A percentile compares a stretch with the other conserved stretches of the same genome.
These are phyloP conservation scores for Kodamaea jinghongensis DNA, from an alignment of 805 yeast species.

Conservation along the genomic window DNA sequence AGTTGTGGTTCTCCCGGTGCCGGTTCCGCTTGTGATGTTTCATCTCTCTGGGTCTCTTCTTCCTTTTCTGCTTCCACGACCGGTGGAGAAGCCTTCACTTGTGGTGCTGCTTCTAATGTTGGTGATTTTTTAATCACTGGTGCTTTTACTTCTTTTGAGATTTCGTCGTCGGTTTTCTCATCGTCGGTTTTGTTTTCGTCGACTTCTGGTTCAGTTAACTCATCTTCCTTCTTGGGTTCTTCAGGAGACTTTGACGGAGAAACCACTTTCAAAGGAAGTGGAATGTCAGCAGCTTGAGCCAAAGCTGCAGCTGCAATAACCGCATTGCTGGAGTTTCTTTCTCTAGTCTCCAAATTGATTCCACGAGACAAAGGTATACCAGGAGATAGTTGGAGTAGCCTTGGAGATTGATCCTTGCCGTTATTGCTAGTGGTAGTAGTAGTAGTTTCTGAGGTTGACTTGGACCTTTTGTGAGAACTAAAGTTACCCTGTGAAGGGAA, in stretches of 20 bases:
- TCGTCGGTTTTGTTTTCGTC: conserved; percentile 29
- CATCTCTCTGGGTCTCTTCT: background rate
- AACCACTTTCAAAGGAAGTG: conserved; percentile 49
- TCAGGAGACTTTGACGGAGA: conserved; percentile 7
- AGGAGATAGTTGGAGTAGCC: conserved; percentile 25
- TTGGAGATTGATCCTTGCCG: background rate
- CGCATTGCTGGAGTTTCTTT: conserved; percentile 46
- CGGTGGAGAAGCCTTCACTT: too few relatives aligned
- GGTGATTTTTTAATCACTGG: too few relatives aligned
- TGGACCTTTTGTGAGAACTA: conserved; percentile 24
- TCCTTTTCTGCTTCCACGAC: conserved; percentile 1
- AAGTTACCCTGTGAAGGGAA: conserved; percentile 21
- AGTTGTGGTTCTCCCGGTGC: background rate
- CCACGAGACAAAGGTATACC: conserved; percentile 44
- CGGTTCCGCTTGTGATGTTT: background rate
- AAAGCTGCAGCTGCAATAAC: conserved; percentile 80
- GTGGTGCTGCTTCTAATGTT: too few relatives aligned
- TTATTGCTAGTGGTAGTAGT: background rate
- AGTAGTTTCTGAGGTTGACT: conserved; percentile 17
- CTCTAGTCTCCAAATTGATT: conserved; percentile 32
- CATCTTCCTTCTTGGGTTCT: conserved; percentile 10
- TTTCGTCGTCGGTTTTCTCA: conserved; percentile 14
- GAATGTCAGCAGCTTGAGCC: conserved; percentile 78
- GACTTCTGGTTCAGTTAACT: conserved; percentile 18
- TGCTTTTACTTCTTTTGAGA: too few relatives aligned